Base-by-base conservation (phyloP, 2,329 filamentous ascomycete species). In the Paraphaeosphaeria minitans region DNA sequence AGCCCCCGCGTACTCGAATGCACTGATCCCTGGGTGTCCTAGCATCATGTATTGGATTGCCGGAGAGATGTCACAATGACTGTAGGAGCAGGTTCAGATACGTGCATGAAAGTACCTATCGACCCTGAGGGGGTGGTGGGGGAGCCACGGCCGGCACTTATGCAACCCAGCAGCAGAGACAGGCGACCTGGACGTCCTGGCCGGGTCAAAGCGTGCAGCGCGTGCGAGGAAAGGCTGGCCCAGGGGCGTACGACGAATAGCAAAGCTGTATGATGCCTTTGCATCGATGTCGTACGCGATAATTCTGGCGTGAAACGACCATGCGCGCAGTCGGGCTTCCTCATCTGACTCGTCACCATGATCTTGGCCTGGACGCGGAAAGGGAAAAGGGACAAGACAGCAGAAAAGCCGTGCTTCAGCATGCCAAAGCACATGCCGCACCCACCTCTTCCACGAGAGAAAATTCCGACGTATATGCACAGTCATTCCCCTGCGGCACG, bases 1-100 rank as follows among this genome's bases (percentile, higher is more conserved):
- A 13, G n/a, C 58, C 31, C 71, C 67, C 10, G 70, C 72, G 59
- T 70, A 75, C 53, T 74, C 70, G 43, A 73, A 64, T 27, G 71
- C 70, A 65, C 68, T 72, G 51, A 74, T 70, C 14, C 72, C 67
- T 50, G 69, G 70, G 60, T 75, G 67, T 16, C 71, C 73, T 53
- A 75, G 72, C 71, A 74, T 75, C 14, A 2, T 55, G 13, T 27
- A 16, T 4, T 21, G 35, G 13, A 19, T 31, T 10, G 45, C 3
- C 27, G 14, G 7, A 41, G 19, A 21, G 3, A 21, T 42, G 19
- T 16, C 39, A 14, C 43, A 4, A 21, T n/a, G 19, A 37, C 27
- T 19, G 39, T 56, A 14, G 42, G 39, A 24, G 24, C 1, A 31
- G 33, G 24, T 37, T 50, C 27, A 45, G 35, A n/a, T 39, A 48